Evolutionary conservation across 768 basidiomycete species (phyloP), one percentile per base, ranked within the genome.

Genomic region (Hericium coralloides): DNA sequence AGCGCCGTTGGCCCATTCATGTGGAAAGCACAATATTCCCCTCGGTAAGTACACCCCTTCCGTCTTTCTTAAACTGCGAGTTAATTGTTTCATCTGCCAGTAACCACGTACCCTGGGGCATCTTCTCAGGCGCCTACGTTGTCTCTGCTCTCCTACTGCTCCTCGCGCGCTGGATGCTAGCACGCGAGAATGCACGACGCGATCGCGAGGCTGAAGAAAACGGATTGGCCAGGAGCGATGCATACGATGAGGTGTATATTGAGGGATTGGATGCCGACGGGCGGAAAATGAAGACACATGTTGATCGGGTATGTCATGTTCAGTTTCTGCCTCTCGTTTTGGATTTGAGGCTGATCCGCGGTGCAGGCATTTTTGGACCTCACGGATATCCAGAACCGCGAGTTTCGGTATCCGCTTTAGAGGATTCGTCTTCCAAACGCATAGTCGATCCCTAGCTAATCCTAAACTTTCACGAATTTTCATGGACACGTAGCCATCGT

Each of bases 1-100:
- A 91, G 91, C 65, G 80, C 87, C 15, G 84, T 78, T 2, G 79
- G 87, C 4, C 84, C 86, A 26, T 85, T 87, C 64, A 86, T 89
- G 80, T 92, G 89, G 89, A 79, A 86, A 70, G 70, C 74, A 53
- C 57, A 76, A 67, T 90, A 87, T 66, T 76, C 81, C 65, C 87
- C 87, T 36, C 76, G 85, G 85, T 85, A 67, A 38, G 68, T 65
- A 9, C 31, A 31, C 10, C 8, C 31, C 31, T 31, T 31, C 31
- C 20, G 4, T 38, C 12, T 37, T 18, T 50, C 12, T 38, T 45
- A 3, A 45, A 9, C 17, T 17, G n/a, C 10, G 7, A 31, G 4
- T 31, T 31, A 31, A 43, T 45, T n/a, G 0, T 45, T n/a, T 45
- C 14, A 18, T 18, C 6, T 14, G 8, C 17, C 55, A 85, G 84